phyloP scores from a whole-genome alignment of 441 rosid genomes.

The Adansonia madagascariensis region DNA sequence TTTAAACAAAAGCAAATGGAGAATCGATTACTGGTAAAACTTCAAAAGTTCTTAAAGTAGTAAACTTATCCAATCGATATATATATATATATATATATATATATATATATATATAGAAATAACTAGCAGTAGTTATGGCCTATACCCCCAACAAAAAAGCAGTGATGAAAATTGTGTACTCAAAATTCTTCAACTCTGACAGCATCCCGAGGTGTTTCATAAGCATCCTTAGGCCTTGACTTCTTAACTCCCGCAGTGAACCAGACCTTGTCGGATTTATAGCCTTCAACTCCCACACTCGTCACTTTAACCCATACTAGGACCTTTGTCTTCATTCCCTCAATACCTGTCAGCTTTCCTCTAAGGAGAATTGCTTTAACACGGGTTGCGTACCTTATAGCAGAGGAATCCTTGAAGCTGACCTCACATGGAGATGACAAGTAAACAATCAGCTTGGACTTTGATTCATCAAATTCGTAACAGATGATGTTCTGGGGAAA shows the following conservation, averaged over 20 bases:
- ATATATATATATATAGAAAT: no score
- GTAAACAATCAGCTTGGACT: slow-evolving; percentile 76
- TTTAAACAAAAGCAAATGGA: no score
- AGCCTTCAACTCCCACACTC: slow-evolving; percentile 64
- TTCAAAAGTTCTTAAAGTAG: no score
- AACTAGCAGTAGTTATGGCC: background rate
- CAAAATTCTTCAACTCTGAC: slow-evolving; percentile 77
- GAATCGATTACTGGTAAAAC: no score
- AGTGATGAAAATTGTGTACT: slow-evolving; percentile 19
- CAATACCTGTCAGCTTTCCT: slow-evolving; percentile 80
- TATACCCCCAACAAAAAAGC: background rate
- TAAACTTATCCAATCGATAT: no score
- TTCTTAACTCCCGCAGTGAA: slow-evolving; percentile 91
- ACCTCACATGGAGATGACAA: slow-evolving; percentile 75
- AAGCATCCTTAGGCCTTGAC: slow-evolving; percentile 71
- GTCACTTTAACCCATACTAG: slow-evolving; percentile 94
- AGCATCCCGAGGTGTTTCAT: slow-evolving; percentile 61
- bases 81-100: no score
- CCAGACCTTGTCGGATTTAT: slow-evolving; percentile 91
- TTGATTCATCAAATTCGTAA: slow-evolving; percentile 84
- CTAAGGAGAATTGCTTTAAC: slow-evolving; percentile 74
- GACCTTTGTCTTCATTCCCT: slow-evolving; percentile 95
- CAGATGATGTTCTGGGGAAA: slow-evolving; percentile 83
- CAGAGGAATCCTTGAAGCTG: slow-evolving; percentile 84
- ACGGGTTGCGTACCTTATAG: slow-evolving; percentile 69